Evolutionary conservation across 208 protist species (phyloP).

Genomic region (Leishmania amazonensis): DNA sequence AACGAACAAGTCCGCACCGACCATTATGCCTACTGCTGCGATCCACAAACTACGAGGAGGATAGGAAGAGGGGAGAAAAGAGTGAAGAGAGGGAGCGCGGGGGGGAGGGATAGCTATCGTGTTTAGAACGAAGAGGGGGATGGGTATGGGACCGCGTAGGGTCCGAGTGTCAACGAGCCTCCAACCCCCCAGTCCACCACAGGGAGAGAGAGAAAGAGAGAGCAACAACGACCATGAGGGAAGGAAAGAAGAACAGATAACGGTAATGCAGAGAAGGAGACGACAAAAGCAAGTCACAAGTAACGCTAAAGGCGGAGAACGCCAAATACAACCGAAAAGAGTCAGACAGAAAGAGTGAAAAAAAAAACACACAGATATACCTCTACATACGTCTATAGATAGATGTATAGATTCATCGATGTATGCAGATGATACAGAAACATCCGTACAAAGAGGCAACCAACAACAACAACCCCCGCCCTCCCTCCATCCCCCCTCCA

Average conservation of each 20-base stretch:
- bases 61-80: constrained; percentile 1
- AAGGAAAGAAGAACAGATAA: not conserved
- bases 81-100: not conserved
- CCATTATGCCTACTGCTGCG: not conserved
- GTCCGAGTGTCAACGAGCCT: too few relatives aligned
- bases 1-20: not conserved
- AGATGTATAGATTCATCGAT: not conserved
- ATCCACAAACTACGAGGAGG: not conserved
- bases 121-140: not conserved
- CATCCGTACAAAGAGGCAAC: too few relatives aligned
- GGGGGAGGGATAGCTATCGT: not conserved
- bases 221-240: not conserved
- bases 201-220: too few relatives aligned
- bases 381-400: not conserved
- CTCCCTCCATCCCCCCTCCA: not conserved
- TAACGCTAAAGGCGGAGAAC: not conserved
- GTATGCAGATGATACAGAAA: too few relatives aligned
- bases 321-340: not conserved
- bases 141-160: not conserved
- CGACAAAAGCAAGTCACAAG: not conserved
- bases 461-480: not conserved
- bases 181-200: not conserved
- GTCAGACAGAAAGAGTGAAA: not conserved
- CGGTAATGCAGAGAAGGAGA: not conserved
- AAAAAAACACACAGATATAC: not conserved